These are phyloP conservation scores for Cyclocybe cylindracea DNA, from an alignment of 768 basidiomycete species.

Conservation along the genomic window DNA sequence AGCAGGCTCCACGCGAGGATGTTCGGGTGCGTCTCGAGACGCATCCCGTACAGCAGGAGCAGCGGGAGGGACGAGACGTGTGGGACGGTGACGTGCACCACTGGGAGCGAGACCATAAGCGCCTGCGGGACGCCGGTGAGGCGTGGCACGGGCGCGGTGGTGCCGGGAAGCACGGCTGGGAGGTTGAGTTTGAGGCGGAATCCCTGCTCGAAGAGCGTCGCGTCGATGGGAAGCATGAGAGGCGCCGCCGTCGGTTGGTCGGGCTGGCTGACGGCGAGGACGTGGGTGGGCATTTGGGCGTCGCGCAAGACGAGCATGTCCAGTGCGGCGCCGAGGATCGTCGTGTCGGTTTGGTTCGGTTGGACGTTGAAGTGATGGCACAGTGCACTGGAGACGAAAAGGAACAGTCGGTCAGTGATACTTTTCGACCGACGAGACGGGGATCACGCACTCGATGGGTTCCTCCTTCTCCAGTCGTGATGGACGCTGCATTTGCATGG, in stretches of 20 bases:
- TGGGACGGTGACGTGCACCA: conserved; percentile 50
- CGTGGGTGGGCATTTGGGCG: conserved; percentile 55
- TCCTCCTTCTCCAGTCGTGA: conserved; percentile 32
- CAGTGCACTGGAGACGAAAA: conserved; percentile 34
- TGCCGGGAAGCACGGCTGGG: conserved; percentile 31
- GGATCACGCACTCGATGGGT: conserved; percentile 32
- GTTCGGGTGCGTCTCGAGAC: conserved; percentile 49
- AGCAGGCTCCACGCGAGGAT: conserved; percentile 52
- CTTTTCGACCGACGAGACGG: not conserved
- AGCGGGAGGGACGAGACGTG: conserved; percentile 57
- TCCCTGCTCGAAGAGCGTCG: conserved; percentile 41
- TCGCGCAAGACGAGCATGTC: conserved; percentile 49
- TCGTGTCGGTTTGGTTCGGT: conserved; percentile 16
- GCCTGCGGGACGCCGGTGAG: conserved; percentile 16
- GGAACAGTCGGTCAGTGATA: not conserved
- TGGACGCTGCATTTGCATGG: conserved; percentile 28
- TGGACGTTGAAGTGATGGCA: conserved; percentile 45
- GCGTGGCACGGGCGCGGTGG: conserved; percentile 32
- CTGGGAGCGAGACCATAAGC: conserved; percentile 49
- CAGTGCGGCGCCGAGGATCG: conserved; percentile 40
- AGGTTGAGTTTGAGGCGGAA: conserved; percentile 36
- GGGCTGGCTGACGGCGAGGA: conserved; percentile 46
- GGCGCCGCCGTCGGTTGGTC: conserved; percentile 31
- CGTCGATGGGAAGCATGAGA: conserved; percentile 54
- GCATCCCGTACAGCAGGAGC: conserved; percentile 58